Base-by-base conservation (phyloP, 805 yeast genomes). In the Cyberlindnera suaveolens region DNA sequence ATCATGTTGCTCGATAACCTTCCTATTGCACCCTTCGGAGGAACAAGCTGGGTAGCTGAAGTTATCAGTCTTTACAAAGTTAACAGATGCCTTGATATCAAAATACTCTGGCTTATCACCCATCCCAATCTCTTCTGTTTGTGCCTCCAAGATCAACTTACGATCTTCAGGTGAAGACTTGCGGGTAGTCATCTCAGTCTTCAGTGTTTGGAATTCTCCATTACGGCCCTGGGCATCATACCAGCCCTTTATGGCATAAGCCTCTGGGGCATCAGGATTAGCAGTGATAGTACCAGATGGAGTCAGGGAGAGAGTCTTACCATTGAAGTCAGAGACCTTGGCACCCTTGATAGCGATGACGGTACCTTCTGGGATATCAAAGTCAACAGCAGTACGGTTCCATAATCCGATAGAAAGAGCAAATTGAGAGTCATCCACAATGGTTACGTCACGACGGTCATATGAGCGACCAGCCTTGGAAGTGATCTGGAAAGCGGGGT, bases 311-410 rank as follows among this genome's bases (percentile, higher is more conserved):
- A 93, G 70, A 13, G 86, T 75, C 59, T 91, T 80, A 20, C 97
- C 97, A 46, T 82, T 82, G 62, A 87, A 93, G 60, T 90, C 97
- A 44, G 82, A 80, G 30, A 91, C 85, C 59, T 86, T 82, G 39
- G 85, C 91, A 45, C 95, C 96, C 67, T 91, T 91, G 54, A 90
- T 72, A 1, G 96, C 98, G 34, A 93, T 70, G n/a, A 91, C 89
- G 0, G 93, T 75, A 16, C 91, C 96, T 48, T 72, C 81, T 13
- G 84, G 82, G 31, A 79, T 66, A 46, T 67, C 70, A 58, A 93
- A 93, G 39, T 85, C 88, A 18, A 80, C 63, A 4, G 99, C 98
- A 42, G 79, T 74, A 49, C 82, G 80, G 55, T 90, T 91, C 98
- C 99, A 93, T 50, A 93, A 67, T 1, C 96, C 96, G 39, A 89